Percentiles rank a stretch among this genome's conserved stretches.
Evolutionary conservation across 2,329 filamentous ascomycete genomes (phyloP).

Genomic region (Aspergillus fischeri): DNA sequence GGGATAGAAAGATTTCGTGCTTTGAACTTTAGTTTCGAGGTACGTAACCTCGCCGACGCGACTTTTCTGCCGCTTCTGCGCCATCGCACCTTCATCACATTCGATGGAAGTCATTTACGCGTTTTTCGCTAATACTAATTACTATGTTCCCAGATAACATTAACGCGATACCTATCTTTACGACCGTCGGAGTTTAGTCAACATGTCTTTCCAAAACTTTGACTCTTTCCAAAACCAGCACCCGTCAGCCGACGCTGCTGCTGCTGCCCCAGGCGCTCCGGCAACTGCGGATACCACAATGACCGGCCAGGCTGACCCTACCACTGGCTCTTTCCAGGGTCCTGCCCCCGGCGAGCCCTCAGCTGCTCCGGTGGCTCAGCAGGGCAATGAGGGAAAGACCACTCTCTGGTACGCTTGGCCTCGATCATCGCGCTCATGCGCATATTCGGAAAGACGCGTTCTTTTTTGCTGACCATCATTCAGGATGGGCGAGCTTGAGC

Average conservation of each 20-base stretch:
- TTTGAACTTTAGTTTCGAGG: constrained; percentile 18
- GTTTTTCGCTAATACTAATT: not conserved
- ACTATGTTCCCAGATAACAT: constrained; percentile 9
- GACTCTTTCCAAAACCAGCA: constrained; percentile 61
- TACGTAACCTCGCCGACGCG: constrained; percentile 5
- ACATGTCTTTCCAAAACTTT: constrained; percentile 66
- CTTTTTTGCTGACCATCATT: constrained; percentile 3
- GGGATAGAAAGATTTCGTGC: constrained; percentile 23
- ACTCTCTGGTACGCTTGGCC: constrained; percentile 49
- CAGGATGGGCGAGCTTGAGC: constrained; percentile 98
- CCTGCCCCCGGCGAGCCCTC: constrained; percentile 41
- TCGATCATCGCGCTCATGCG: not conserved
- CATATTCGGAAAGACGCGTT: constrained; percentile 6
- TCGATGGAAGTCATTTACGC: not conserved
- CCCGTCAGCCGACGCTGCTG: constrained; percentile 51
- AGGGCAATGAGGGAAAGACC: constrained; percentile 52
- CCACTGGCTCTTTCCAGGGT: constrained; percentile 48
- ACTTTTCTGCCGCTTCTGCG: not conserved
- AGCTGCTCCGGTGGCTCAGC: constrained; percentile 44
- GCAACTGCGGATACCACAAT: constrained; percentile 52
- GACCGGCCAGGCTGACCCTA: constrained; percentile 55
- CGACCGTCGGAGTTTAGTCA: constrained; percentile 18
- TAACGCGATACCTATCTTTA: constrained; percentile 15
- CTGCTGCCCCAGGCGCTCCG: constrained; percentile 42
- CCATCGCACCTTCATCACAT: not conserved